Evolutionary conservation across 257 asterid species (phyloP), one percentile per base, ranked within the genome.

Genomic region (Lycium ferocissimum): DNA sequence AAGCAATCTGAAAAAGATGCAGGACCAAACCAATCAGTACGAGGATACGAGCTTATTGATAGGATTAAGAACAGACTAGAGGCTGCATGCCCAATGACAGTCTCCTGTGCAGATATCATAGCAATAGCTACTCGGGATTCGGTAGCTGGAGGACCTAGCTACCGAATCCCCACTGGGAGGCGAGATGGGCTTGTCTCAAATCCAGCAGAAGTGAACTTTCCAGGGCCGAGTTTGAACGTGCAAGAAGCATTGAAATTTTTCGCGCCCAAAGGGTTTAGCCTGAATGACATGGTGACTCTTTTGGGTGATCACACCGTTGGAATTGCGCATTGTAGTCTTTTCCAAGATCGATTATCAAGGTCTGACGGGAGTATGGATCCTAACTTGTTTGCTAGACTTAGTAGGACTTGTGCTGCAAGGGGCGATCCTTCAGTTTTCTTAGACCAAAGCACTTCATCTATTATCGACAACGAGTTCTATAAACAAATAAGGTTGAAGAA

Each of bases 271-370:
- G 91, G 91, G 22, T 69, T 93, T 1, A 92, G 91, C n/a, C 81
- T 91, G 71, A 65, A 65, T 65, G 71, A 65, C 71, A 65, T 65
- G 43, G 71, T 65, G 1, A 65, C 71, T 65, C 97, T 95, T 17
- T 57, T 95, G 73, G 98, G 98, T 0, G 93, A 93, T 0, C 98
- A 95, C 91, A 89, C 97, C 0, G 93, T 95, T 1, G 97, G 98
- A 3, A 90, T 92, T 51, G 72, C 98, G 1, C 97, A 95, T 5
- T 95, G 98, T 15, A 84, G 70, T 8, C 93, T 93, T 59, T 89
- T 95, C 80, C 84, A 86, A 83, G 94, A 92, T 78, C 85, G 95
- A 45, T 87, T 95, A 0, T 86, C 90, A 1, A 73, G 89, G 10
- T 92, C 94, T 0, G 95, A 92, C 9, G 88, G 70, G 10, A 91